These are phyloP conservation scores for Limonium bicolor DNA, from an alignment of 148 eudicot genomes.

Conservation along the genomic window DNA sequence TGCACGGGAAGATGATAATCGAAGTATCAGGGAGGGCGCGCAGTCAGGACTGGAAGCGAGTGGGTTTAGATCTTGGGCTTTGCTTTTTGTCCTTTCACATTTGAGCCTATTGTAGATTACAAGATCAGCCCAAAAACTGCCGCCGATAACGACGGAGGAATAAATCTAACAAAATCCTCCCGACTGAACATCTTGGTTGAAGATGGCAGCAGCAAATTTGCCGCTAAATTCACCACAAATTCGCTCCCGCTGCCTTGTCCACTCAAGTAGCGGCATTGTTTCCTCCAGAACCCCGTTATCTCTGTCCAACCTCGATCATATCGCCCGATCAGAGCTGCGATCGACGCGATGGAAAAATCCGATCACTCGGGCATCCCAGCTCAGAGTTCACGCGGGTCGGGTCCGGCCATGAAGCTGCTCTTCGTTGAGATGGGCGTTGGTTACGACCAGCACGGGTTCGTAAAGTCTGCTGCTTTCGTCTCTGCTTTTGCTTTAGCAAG, in stretches of 20 bases:
- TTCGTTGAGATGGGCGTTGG: slow-evolving; percentile 99
- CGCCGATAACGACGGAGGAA: too few species aligned
- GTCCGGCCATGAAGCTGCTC: slow-evolving; percentile 46
- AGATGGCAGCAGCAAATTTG: background rate
- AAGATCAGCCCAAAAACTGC: too few species aligned
- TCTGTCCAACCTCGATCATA: slow-evolving; percentile 11
- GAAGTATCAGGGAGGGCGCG: too few species aligned
- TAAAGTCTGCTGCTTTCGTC: background rate
- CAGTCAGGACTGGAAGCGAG: too few species aligned
- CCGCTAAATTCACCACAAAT: background rate
- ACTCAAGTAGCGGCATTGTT: background rate
- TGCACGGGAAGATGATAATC: too few species aligned
- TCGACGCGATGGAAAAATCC: slow-evolving; percentile 14
- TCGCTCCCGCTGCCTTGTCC: background rate
- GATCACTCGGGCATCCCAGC: slow-evolving; percentile 6
- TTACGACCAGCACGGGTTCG: slow-evolving; percentile 89
- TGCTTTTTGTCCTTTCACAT: too few species aligned
- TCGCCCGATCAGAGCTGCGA: slow-evolving; percentile 9
- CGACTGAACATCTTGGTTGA: too few species aligned
- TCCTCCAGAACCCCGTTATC: background rate
- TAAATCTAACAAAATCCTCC: too few species aligned
- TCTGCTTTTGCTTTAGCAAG: background rate
- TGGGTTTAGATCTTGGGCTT: too few species aligned
- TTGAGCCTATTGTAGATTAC: too few species aligned
- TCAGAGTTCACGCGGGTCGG: slow-evolving; percentile 4